These are phyloP conservation scores for Diaporthe sp. DNA, from an alignment of 2,329 filamentous ascomycete species.

Conservation along the genomic window DNA sequence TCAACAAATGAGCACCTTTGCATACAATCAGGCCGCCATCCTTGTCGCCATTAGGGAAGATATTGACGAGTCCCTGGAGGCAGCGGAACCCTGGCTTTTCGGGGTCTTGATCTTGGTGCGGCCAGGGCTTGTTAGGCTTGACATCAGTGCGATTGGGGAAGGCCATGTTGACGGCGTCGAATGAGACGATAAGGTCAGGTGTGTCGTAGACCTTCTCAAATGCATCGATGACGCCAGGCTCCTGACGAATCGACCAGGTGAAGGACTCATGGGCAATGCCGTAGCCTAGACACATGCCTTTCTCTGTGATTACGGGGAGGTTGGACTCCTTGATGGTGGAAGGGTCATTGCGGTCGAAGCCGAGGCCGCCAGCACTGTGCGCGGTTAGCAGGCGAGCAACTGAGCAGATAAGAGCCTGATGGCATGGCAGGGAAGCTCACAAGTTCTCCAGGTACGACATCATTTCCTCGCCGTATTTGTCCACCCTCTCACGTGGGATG, in stretches of 20 bases:
- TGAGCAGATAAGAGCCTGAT: conserved; percentile 43
- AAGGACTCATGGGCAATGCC: conserved; percentile 62
- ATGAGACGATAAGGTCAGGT: conserved; percentile 61
- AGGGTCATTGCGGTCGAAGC: conserved; percentile 39
- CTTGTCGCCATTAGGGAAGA: conserved; percentile 56
- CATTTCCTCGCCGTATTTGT: conserved; percentile 39
- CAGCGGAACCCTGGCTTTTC: conserved; percentile 61
- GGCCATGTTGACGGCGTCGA: conserved; percentile 60
- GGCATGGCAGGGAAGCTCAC: conserved; percentile 37
- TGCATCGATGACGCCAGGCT: conserved; percentile 58
- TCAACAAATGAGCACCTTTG: conserved; percentile 50
- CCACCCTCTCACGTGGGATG: conserved; percentile 33
- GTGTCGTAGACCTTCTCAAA: conserved; percentile 61
- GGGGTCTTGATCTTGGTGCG: conserved; percentile 60
- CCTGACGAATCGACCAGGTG: conserved; percentile 59
- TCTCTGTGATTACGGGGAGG: conserved; percentile 54
- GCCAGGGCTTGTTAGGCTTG: conserved; percentile 56
- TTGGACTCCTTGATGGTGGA: conserved; percentile 37
- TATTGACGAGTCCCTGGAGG: conserved; percentile 59
- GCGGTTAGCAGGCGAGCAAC: not conserved
- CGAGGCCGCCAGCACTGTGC: conserved; percentile 22
- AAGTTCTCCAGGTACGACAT: conserved; percentile 33
- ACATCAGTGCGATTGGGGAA: conserved; percentile 51
- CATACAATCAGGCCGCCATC: conserved; percentile 60
- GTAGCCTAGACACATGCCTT: conserved; percentile 62